Base-by-base conservation (phyloP, 2,329 filamentous ascomycete genomes). In the Fusarium sp. region DNA sequence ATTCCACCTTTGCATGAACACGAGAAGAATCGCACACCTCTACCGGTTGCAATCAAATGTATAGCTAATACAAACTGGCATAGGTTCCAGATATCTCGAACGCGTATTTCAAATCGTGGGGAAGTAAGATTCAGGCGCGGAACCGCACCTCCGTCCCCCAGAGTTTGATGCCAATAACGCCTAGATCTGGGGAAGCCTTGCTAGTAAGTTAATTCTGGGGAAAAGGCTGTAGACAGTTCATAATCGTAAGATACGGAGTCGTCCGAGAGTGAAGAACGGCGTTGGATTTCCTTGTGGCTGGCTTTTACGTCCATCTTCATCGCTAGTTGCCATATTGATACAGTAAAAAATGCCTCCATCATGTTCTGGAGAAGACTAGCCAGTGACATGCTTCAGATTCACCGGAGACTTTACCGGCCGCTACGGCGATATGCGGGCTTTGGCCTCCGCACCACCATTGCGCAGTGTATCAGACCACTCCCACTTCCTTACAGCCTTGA, bases 351-450 rank as follows among this genome's bases (percentile, higher is more conserved):
- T 38, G 16, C 23, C 23, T 45, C 30, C 42, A 18, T 20, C 34
- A 38, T 7, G 26, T 3, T 8, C 11, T 15, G 18, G 20, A 38
- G 41, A 31, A 58, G 30, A 28, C 2, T 8, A 42, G 20, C 15
- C 23, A 37, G 8, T 51, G 20, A 12, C 12, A 11, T 36, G 12
- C 3, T 42, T 10, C 23, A 42, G 23, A 40, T 38, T 15, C 42
- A 13, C 36, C 57, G 57, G 57, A 47, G 18, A 61, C 56, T 44
- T 52, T 44, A 33, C 58, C 58, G 58, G 31, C 36, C 26, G 55
- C 59, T 46, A 46, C 50, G 38, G 38, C 26, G 57, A 23, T 34
- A 20, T 37, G 55, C 67, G 63, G 67, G 67, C 54, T 70, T 70
- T 42, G n/a, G 23, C 63, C 63, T 65, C 67, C 58, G 67, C 44